Base-by-base conservation (phyloP, 2,329 filamentous ascomycete species). In the Lecanoromycetidae sp. region DNA sequence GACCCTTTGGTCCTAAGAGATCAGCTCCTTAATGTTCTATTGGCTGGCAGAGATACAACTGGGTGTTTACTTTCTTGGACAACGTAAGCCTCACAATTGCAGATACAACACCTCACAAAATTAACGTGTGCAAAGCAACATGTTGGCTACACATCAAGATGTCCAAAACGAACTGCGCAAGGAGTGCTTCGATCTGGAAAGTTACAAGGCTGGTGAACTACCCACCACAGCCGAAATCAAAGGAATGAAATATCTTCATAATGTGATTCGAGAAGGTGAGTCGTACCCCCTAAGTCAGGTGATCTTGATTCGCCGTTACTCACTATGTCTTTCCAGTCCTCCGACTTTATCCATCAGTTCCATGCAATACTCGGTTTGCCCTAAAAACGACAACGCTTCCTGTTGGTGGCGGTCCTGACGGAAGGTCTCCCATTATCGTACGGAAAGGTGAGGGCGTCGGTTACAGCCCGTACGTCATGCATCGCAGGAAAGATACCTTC, bases 171-270 rank as follows among this genome's bases (percentile, higher is more conserved):
- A 54, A 27, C 44, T 60, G 17, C 46, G 50, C 5, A 20, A 35
- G 1, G 48, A 56, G 27, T 50, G 63, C 22, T 48, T 53, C 35
- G 40, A 51, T 3, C 52, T 72, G 7, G 55, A 59, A 3, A 62
- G 59, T 1, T 51, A 60, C 2, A 17, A 29, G 25, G 13, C 36
- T 19, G 5, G 33, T 12, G 29, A n/a, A n/a, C 58, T 63, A 49
- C 76, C 76, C 2, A 67, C 65, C 0, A 80, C 75, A 63, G 75
- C 79, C 54, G 65, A 75, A 49, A 58, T 82, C 44, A 72, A 70
- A 54, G 64, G 67, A n/a, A 63, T 80, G 60, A 74, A 68, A 51
- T 81, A 81, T 50, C 61, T 82, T 9, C 75, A 75, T 57, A 74
- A 69, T 59, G 69, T 76, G n/a, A 54, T 81, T 46, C 78, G 77